phyloP scores from a whole-genome alignment of 2,329 filamentous ascomycete genomes.

The Monilinia aucupariae region DNA sequence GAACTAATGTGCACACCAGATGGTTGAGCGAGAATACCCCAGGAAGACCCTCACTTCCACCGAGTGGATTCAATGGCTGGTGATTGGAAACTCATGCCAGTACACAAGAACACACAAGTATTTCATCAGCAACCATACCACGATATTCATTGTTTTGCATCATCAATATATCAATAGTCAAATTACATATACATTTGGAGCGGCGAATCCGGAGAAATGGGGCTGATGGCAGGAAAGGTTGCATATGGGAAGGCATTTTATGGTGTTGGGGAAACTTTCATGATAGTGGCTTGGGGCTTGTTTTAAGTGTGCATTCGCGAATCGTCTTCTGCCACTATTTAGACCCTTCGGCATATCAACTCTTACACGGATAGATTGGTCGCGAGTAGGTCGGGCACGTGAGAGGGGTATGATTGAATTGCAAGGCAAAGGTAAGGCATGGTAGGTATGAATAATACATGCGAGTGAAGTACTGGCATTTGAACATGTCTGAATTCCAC shows the following conservation, averaged over 20 bases:
- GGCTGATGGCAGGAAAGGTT: conserved; percentile 9
- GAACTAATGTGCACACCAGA: conserved; percentile 19
- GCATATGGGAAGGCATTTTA: conserved; percentile 14
- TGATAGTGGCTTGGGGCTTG: conserved; percentile 1
- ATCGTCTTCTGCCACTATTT: neutral
- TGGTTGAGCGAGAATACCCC: conserved; percentile 27
- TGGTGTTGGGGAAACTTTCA: conserved; percentile 13
- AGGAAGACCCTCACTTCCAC: conserved; percentile 12
- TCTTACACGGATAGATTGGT: conserved; percentile 6
- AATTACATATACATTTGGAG: conserved; percentile 14
- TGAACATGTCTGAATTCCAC: neutral
- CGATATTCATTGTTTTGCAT: conserved; percentile 15
- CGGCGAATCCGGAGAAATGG: conserved; percentile 16
- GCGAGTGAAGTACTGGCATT: neutral
- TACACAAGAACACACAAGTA: conserved; percentile 5
- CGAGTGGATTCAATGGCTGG: conserved; percentile 24
- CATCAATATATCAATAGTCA: conserved; percentile 5
- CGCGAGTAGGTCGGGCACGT: neutral
- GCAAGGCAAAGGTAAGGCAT: neutral
- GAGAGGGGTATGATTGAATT: neutral
- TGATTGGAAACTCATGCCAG: conserved; percentile 15
- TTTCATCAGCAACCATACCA: conserved; percentile 5
- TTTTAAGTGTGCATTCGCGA: neutral
- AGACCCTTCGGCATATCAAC: neutral
- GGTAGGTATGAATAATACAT: conserved; percentile 2